Evolutionary conservation across 805 yeast species (phyloP).

Genomic region (Schwanniomyces polymorphus): DNA sequence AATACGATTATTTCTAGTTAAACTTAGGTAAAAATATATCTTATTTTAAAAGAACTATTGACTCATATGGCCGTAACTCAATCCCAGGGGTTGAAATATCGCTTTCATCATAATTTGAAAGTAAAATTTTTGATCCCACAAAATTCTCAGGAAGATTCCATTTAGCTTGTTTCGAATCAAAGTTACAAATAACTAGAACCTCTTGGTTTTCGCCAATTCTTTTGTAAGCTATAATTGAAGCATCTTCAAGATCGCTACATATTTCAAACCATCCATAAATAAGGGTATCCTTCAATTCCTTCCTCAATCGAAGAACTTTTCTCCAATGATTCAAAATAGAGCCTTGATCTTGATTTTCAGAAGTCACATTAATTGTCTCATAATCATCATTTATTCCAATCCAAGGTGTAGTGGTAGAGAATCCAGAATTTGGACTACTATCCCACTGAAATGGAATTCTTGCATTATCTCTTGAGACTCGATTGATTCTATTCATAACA

Average conservation of each 20-base stretch:
- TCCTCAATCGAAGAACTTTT: neutral
- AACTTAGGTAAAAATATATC: constrained; percentile 7
- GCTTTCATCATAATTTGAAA: neutral
- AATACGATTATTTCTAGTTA: too few species aligned
- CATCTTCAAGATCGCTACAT: neutral
- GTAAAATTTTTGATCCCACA: neutral
- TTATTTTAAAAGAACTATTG: too few species aligned
- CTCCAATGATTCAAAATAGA: constrained; percentile 1
- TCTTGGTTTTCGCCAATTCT: neutral
- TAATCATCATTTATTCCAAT: neutral
- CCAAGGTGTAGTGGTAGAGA: neutral
- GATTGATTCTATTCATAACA: neutral
- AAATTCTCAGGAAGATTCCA: neutral
- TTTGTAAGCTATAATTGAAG: neutral
- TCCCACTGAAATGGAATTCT: constrained; percentile 2
- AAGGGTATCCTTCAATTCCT: neutral
- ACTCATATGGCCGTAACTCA: too few species aligned
- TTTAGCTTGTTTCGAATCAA: neutral
- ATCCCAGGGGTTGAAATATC: too few species aligned
- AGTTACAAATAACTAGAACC: neutral
- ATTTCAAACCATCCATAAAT: constrained; percentile 1
- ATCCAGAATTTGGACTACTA: neutral
- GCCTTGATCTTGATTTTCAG: neutral
- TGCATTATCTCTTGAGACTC: constrained; percentile 1
- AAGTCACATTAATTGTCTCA: neutral